phyloP scores from a whole-genome alignment of 2,329 filamentous ascomycete genomes.

The Chaetomium sp. region DNA sequence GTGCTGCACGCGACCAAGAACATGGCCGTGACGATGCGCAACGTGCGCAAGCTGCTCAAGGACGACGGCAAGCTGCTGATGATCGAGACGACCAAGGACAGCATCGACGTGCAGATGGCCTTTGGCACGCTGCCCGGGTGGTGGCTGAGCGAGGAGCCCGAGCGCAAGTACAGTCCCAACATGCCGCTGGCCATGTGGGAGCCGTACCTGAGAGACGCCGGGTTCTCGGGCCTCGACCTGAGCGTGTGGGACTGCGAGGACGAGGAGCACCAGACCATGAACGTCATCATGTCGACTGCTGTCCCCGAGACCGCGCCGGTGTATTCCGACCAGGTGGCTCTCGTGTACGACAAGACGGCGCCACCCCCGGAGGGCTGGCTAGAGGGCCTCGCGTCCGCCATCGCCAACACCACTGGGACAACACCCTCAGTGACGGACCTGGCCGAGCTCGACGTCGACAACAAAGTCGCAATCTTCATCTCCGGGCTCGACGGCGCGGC shows the following conservation, averaged over 20 bases:
- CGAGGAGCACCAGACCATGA: slow-evolving; percentile 6
- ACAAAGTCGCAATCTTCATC: neutral
- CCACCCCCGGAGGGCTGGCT: neutral
- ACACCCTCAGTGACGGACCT: neutral
- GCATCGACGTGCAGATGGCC: neutral
- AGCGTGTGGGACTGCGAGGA: slow-evolving; percentile 10
- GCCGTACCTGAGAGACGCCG: neutral
- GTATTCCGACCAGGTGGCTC: neutral
- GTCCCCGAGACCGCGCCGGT: neutral
- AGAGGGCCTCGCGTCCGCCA: neutral
- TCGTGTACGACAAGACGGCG: neutral
- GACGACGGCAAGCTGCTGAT: slow-evolving; percentile 44
- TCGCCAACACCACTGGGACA: neutral
- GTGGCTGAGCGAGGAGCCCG: slow-evolving; percentile 38
- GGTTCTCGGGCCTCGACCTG: slow-evolving; percentile 23
- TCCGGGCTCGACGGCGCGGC: neutral
- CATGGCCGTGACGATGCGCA: slow-evolving; percentile 35
- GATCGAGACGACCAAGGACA: slow-evolving; percentile 8
- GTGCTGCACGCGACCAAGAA: slow-evolving; percentile 42
- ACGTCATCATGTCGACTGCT: slow-evolving; percentile 16
- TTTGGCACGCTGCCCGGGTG: slow-evolving; percentile 35
- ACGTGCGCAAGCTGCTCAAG: slow-evolving; percentile 40
- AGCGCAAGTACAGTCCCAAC: neutral
- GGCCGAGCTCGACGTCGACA: neutral
- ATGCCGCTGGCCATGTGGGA: slow-evolving; percentile 10